Conservation (phyloP, 202 grass and related monocot species). For the Setaria viridis region DNA sequence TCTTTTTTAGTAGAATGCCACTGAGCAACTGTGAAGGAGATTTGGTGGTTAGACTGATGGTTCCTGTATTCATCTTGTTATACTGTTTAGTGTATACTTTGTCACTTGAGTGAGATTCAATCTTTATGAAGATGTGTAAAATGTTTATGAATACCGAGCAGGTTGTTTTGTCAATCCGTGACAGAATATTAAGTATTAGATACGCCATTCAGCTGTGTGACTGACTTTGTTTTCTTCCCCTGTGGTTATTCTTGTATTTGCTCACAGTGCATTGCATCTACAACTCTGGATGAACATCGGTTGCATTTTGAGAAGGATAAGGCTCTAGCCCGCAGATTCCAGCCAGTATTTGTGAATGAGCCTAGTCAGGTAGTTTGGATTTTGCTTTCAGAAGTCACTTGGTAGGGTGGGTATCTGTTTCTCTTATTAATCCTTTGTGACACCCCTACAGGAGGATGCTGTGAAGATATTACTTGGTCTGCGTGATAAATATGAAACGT, state of each 20-base stretch:
- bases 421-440: slow-evolving; percentile 19
- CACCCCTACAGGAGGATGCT: slow-evolving; percentile 65
- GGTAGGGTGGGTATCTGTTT: neutral
- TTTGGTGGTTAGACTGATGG: slow-evolving; percentile 2
- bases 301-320: slow-evolving; percentile 85
- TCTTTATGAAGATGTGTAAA: slow-evolving; percentile 29
- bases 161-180: slow-evolving; percentile 5
- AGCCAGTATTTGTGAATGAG: slow-evolving; percentile 72
- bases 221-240: slow-evolving; percentile 19
- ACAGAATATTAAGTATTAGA: slow-evolving; percentile 7
- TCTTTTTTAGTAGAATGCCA: neutral
- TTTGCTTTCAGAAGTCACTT: slow-evolving; percentile 11
- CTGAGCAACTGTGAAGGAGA: slow-evolving; percentile 6
- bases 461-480: slow-evolving; percentile 76
- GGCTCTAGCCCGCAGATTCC: slow-evolving; percentile 79
- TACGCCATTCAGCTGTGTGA: neutral
- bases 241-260: slow-evolving; percentile 20
- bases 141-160: slow-evolving; percentile 16
- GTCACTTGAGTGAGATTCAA: slow-evolving; percentile 27
- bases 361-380: slow-evolving; percentile 65
- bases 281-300: slow-evolving; percentile 74
- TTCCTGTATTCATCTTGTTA: slow-evolving; percentile 27
- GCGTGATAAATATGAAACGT: slow-evolving; percentile 73
- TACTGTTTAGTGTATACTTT: slow-evolving; percentile 17
- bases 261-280: slow-evolving; percentile 79